A percentile compares a stretch with the other conserved stretches of the same genome.
Conservation (phyloP, 2,329 filamentous ascomycete genomes). For the Xylariaceae sp. region DNA sequence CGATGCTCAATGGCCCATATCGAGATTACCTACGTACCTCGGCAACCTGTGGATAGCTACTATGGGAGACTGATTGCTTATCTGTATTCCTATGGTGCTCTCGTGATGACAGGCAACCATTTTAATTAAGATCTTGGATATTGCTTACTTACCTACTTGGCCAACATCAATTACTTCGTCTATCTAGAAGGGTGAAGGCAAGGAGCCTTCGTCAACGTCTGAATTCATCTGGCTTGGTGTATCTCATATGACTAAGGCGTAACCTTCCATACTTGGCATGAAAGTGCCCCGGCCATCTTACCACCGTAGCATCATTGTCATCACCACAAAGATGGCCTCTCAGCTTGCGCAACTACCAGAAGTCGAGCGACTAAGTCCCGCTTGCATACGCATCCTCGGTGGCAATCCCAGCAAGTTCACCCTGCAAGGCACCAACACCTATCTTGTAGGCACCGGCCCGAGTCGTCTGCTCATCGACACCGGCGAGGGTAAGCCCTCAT, state of each 20-base stretch:
- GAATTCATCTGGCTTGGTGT: neutral
- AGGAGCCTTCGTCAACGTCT: too few species aligned
- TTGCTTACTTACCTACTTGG: too few species aligned
- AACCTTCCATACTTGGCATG: slow-evolving; percentile 28
- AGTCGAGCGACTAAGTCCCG: slow-evolving; percentile 77
- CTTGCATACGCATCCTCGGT: slow-evolving; percentile 82
- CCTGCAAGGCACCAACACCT: slow-evolving; percentile 88
- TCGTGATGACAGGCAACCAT: neutral
- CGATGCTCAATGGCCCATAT: too few species aligned
- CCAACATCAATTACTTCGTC: too few species aligned
- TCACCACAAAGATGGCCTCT: slow-evolving; percentile 59
- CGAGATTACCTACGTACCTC: too few species aligned
- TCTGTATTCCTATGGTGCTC: neutral
- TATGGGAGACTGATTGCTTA: too few species aligned
- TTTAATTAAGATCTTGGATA: neutral
- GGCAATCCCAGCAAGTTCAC: slow-evolving; percentile 88
- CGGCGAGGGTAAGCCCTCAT: slow-evolving; percentile 78
- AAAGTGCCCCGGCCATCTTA: slow-evolving; percentile 20
- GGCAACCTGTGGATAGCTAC: too few species aligned
- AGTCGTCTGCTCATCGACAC: slow-evolving; percentile 86
- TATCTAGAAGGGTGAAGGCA: too few species aligned
- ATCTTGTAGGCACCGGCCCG: slow-evolving; percentile 79
- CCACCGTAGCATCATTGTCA: slow-evolving; percentile 19
- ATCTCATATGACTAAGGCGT: neutral
- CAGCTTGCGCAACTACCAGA: slow-evolving; percentile 70